A percentile compares a stretch with the other conserved stretches of the same genome.
These are phyloP conservation scores for Phellopilus nigrolimitatus DNA, from an alignment of 1,284 basidiomycete genomes.

Conservation along the genomic window DNA sequence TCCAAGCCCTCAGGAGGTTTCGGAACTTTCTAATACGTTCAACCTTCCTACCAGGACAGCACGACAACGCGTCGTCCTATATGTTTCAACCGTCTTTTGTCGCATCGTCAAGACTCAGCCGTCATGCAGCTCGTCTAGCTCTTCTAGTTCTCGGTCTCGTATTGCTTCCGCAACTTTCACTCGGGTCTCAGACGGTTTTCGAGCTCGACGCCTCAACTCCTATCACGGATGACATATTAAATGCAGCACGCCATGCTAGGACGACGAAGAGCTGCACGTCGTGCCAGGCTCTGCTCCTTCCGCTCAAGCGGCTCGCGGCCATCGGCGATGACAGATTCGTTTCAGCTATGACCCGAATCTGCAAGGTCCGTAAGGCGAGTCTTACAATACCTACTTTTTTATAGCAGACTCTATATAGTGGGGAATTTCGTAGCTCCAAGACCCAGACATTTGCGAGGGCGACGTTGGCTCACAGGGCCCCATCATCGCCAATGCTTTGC, in stretches of 20 bases:
- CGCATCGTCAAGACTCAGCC: background rate
- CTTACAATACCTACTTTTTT: background rate
- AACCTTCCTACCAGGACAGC: no score
- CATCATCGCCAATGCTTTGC: constrained; percentile 52
- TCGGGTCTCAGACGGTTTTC: constrained; percentile 8
- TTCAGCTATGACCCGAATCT: constrained; percentile 36
- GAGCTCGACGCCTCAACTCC: background rate
- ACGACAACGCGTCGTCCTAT: no score
- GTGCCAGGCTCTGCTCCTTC: constrained; percentile 42
- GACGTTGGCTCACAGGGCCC: constrained; percentile 46
- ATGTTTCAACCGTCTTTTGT: background rate
- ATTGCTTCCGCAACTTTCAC: constrained; percentile 6
- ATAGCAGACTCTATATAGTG: no score
- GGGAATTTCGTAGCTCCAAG: constrained; percentile 30
- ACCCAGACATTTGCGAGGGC: constrained; percentile 52
- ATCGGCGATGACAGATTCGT: constrained; percentile 41
- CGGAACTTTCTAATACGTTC: no score
- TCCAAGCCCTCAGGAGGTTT: no score
- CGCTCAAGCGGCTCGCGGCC: constrained; percentile 38
- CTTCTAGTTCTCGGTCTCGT: background rate
- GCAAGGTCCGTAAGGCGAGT: constrained; percentile 36
- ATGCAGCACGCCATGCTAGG: constrained; percentile 12
- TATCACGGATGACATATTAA: constrained; percentile 9
- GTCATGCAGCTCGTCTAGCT: background rate
- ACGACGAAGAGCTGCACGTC: constrained; percentile 32